Base-by-base conservation (phyloP, 2,329 filamentous ascomycete species). In the Chrysoporthe puriensis region DNA sequence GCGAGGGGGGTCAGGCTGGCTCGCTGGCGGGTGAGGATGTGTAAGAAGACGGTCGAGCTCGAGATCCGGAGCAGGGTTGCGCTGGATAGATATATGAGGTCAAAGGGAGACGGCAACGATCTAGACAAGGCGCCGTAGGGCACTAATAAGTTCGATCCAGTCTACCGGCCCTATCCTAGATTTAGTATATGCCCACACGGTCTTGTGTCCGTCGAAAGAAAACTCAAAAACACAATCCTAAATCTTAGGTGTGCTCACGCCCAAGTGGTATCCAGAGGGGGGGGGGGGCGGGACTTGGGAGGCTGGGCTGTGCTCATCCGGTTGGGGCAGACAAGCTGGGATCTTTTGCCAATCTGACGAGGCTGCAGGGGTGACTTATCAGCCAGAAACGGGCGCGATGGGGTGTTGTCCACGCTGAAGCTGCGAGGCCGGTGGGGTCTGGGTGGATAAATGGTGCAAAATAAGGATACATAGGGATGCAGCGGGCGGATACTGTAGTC, bases 381-480 rank as follows among this genome's bases (percentile, higher is more conserved):
- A 54, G 50, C 50, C 26, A 26, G 26, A 1, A 26, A 26, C 26
- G 26, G 26, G 26, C 26, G 26, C 26, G 26, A 26, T 54, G 13
- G 21, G 50, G 11, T 32, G n/a, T 11, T 26, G 46, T 50, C 14
- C 18, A 59, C 36, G 57, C 18, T 43, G 36, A 16, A 32, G 50
- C 21, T 16, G 50, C 32, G 26, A 54, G 50, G 26, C 6, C 4
- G 6, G 50, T 32, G 50, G 50, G 50, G 50, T 54, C 50, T 54
- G 50, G 21, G 50, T 54, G 50, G 50, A 54, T 54, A 32, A 54
- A 32, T 54, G 50, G 21, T 54, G 26, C 50, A 54, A 54, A 54
- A 54, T 54, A 54, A 54, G 50, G 32, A 14, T 54, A 54, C 50
- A 21, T 26, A 1, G 32, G 11, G 26, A 11, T 32, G 50, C 50